Base-by-base conservation (phyloP, 2,329 filamentous ascomycete species). In the Leptographium procerum region DNA sequence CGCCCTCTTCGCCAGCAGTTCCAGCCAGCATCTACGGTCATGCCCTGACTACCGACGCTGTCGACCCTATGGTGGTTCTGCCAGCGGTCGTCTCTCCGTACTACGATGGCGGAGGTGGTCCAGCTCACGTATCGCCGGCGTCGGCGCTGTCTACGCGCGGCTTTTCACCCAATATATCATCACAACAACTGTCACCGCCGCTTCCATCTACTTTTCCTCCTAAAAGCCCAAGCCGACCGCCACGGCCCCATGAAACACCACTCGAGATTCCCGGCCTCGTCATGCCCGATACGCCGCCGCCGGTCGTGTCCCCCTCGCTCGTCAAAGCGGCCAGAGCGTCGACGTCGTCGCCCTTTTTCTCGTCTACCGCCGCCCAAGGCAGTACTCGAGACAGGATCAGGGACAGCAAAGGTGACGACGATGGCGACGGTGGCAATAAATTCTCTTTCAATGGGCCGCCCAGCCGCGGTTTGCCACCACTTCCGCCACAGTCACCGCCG, bases 241-340 rank as follows among this genome's bases (percentile, higher is more conserved):
- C 68, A 1, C 67, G 72, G 1, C 70, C 71, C 1, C 70, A 72
- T 52, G 70, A 73, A 24, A 59, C 61, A 3, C 67, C 68, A 3
- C 65, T 73, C 5, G 69, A 72, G 61, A 72, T 74, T 7, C 70
- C 72, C 0, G 70, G 70, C 29, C 64, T 68, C 11, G 57, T 69
- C 14, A 67, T 63, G 26, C 69, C 68, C 3, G 68, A 64, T 26
- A 60, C 47, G 24, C 63, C 62, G 1, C 52, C 47, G 45, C 59
- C 36, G 61, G 40, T 6, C 2, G 4, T 52, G 16, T 13, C 50
- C 28, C 16, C 19, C 19, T 26, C 24, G 31, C 14, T 51, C 10
- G 7, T 28, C 28, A 50, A 28, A 28, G 8, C 47, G 11, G 22
- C 47, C 11, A 50, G 50, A 31, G 50, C 13, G 16, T 52, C 50